Evolutionary conservation across 2,329 filamentous ascomycete genomes (phyloP).

Genomic region (Botrytis squamosa): DNA sequence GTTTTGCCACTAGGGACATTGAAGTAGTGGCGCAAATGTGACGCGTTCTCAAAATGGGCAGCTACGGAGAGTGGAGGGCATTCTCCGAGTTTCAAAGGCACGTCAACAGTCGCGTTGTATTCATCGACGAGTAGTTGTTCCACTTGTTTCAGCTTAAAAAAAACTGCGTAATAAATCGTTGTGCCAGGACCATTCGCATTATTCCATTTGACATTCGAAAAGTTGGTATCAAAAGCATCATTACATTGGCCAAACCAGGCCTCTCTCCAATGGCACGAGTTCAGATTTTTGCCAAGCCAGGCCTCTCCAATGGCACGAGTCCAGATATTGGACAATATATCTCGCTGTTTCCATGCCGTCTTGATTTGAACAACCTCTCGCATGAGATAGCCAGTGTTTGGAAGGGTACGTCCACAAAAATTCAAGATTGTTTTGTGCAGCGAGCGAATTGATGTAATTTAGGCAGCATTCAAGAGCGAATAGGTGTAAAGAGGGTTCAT

Average conservation of each 20-base stretch:
- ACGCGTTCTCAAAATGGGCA: not conserved
- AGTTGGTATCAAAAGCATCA: fast-evolving
- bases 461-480: not conserved
- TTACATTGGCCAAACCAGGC: not conserved
- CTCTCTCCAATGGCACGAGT: not conserved
- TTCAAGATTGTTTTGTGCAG: no score
- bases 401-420: no score
- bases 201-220: not conserved
- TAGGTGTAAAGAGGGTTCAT: not conserved
- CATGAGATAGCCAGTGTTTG: not conserved
- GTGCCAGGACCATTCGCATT: not conserved
- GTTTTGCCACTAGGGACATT: no score
- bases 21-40: not conserved
- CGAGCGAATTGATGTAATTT: not conserved
- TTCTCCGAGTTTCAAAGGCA: not conserved
- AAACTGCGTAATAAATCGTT: not conserved
- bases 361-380: not conserved
- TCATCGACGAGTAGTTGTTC: not conserved
- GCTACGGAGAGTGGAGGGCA: not conserved
- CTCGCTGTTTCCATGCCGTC: not conserved
- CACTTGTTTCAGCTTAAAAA: not conserved
- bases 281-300: not conserved
- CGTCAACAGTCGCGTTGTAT: not conserved
- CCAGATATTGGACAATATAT: not conserved
- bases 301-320: not conserved